phyloP scores from a whole-genome alignment of 345 rosid genomes.

The Eucalyptus sp. region DNA sequence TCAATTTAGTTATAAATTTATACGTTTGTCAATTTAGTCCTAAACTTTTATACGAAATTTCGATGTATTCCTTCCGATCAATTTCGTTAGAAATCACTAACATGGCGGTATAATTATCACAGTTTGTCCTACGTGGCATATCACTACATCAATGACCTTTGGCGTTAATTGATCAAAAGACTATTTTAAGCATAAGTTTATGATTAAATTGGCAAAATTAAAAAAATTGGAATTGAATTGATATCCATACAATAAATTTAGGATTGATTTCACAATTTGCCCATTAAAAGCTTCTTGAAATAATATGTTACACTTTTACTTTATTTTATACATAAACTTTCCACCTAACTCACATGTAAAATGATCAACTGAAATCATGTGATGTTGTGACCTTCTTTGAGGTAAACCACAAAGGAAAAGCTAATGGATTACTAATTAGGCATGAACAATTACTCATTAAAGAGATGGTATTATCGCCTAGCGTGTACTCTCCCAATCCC shows the following conservation, averaged over 20 bases:
- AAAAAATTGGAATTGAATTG: neutral
- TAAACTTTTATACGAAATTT: neutral
- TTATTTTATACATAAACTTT: neutral
- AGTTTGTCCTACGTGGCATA: fast-evolving
- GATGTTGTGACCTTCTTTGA: neutral
- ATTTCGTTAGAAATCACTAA: neutral
- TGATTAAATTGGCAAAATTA: neutral
- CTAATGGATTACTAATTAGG: neutral
- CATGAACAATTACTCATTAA: neutral
- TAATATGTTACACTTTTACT: neutral
- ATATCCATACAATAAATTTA: fast-evolving
- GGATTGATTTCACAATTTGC: neutral
- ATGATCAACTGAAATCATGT: neutral
- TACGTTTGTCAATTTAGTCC: neutral
- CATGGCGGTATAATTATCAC: fast-evolving
- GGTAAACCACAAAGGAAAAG: neutral
- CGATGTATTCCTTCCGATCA: neutral
- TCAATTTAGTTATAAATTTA: neutral
- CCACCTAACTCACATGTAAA: neutral
- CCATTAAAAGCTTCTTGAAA: neutral
- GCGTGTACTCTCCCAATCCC: neutral
- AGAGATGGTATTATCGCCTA: neutral
- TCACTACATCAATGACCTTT: neutral
- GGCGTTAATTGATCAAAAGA: neutral
- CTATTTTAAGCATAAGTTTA: neutral